Evolutionary conservation across 176 grass and related monocot species (phyloP).

Genomic region (Dendrocalamus sinicus): DNA sequence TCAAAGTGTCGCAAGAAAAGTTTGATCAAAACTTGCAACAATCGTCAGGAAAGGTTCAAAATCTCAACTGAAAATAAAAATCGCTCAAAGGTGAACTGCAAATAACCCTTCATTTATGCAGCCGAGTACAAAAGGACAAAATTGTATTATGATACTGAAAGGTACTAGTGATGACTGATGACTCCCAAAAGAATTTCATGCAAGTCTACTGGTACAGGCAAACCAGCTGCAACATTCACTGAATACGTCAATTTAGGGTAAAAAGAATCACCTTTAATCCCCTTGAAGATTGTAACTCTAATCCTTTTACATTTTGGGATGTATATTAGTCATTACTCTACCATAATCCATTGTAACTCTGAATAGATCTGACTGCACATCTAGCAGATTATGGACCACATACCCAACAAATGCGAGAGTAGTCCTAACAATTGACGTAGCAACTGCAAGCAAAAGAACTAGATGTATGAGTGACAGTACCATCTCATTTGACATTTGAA

Average conservation of each 20-base stretch:
- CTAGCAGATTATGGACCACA: constrained; percentile 37
- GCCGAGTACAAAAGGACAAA: constrained; percentile 10
- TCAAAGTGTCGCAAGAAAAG: neutral
- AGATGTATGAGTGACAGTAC: constrained; percentile 29
- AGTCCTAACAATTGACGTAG: constrained; percentile 25
- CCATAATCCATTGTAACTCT: constrained; percentile 4
- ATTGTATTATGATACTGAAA: constrained; percentile 8
- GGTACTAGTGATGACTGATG: neutral
- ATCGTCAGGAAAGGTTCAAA: constrained; percentile 4
- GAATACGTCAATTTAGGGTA: neutral
- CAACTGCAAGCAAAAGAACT: constrained; percentile 21
- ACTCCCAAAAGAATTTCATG: neutral
- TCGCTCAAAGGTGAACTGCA: neutral
- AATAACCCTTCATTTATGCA: neutral
- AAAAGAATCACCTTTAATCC: neutral
- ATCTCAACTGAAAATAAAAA: constrained; percentile 2
- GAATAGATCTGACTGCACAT: neutral
- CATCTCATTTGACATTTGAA: constrained; percentile 21
- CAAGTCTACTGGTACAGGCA: neutral
- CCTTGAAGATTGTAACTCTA: neutral
- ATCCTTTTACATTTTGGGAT: neutral
- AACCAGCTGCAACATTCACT: constrained; percentile 7
- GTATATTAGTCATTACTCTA: neutral
- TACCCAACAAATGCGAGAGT: neutral
- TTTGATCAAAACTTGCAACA: constrained; percentile 14